These are phyloP conservation scores for Suillus sp. DNA, from an alignment of 768 basidiomycete species.

Conservation along the genomic window DNA sequence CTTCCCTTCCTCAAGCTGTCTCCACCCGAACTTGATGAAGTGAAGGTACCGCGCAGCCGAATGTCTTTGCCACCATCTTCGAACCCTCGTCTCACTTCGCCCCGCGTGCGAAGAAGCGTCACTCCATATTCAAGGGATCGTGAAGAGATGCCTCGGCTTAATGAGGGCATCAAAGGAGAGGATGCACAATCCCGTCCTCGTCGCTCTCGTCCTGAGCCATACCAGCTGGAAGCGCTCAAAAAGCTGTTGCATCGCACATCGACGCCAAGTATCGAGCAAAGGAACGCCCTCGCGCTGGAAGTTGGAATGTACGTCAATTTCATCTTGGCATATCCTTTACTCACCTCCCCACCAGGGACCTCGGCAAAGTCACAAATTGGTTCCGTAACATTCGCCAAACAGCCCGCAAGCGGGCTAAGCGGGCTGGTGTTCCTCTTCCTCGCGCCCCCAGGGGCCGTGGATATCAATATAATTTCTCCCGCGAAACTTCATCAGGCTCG, in stretches of 20 bases:
- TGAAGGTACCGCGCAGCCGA: slow-evolving; percentile 29
- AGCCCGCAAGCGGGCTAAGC: slow-evolving; percentile 69
- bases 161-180: slow-evolving; percentile 24
- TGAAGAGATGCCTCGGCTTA: slow-evolving; percentile 24
- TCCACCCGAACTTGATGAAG: slow-evolving; percentile 19
- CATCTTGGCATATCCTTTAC: slow-evolving; percentile 1
- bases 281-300: slow-evolving; percentile 69
- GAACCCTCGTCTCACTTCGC: slow-evolving; percentile 31
- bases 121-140: slow-evolving; percentile 33
- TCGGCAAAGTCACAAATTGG: slow-evolving; percentile 87
- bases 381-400: slow-evolving; percentile 84
- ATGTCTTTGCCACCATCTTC: slow-evolving; percentile 34
- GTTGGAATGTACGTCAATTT: slow-evolving; percentile 66
- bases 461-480: slow-evolving; percentile 41
- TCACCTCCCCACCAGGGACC: slow-evolving; percentile 52
- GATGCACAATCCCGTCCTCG: slow-evolving; percentile 55
- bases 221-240: slow-evolving; percentile 76
- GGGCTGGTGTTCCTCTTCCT: slow-evolving; percentile 35
- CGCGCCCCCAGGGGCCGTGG: slow-evolving; percentile 44
- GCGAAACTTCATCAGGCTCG: slow-evolving; percentile 53
- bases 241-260: slow-evolving; percentile 65
- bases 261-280: slow-evolving; percentile 80
- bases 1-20: slow-evolving; percentile 17
- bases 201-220: slow-evolving; percentile 76
- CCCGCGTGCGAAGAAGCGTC: slow-evolving; percentile 30